phyloP scores from a whole-genome alignment of 352 stramenopile species.

The Paralagenidium karlingii region DNA sequence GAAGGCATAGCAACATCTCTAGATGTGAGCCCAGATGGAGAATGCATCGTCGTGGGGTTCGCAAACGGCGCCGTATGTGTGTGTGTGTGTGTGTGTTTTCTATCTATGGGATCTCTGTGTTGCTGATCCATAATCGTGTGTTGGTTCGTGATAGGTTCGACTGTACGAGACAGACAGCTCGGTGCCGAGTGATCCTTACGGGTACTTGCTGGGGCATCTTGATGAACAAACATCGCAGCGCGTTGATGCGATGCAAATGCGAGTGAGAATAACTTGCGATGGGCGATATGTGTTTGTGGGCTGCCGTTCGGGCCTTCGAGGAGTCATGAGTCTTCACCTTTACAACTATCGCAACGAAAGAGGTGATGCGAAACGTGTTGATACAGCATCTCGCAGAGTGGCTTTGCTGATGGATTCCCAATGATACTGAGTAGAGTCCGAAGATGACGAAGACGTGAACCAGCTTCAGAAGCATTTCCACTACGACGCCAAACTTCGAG shows the following conservation, averaged over 20 bases:
- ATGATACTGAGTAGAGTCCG: no score
- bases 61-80: conserved; percentile 62
- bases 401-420: no score
- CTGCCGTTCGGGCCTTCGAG: conserved; percentile 40
- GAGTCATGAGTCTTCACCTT: conserved; percentile 76
- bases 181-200: conserved; percentile 65
- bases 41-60: conserved; percentile 75
- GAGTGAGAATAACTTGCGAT: conserved; percentile 67
- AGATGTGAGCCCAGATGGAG: conserved; percentile 61
- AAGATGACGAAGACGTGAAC: conserved; percentile 65
- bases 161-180: conserved; percentile 81
- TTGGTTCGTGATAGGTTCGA: no score
- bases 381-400: no score
- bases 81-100: no score
- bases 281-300: conserved; percentile 75
- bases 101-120: no score
- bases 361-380: no score
- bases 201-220: conserved; percentile 67
- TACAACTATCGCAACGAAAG: conserved; percentile 72
- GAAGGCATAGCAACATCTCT: conserved; percentile 59
- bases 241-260: conserved; percentile 10
- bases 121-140: no score
- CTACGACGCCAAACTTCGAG: conserved; percentile 34
- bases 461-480: conserved; percentile 71
- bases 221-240: conserved; percentile 52